Conservation (phyloP, 1,139 yeast species). For the Debaryomycetaceae sp. region DNA sequence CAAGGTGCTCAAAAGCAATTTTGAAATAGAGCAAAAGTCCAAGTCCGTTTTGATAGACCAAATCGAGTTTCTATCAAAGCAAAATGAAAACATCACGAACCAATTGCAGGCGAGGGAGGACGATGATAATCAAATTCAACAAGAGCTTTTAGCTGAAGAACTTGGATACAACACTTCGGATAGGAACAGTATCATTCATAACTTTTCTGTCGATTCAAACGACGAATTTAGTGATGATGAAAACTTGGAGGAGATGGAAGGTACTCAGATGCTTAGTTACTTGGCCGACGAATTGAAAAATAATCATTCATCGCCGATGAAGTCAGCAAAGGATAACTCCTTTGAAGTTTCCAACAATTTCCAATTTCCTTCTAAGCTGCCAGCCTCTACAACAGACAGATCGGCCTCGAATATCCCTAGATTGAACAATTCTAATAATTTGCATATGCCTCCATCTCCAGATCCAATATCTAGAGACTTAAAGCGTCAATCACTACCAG, state of each 20-base stretch:
- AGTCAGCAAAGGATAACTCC: slow-evolving; percentile 15
- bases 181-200: slow-evolving; percentile 14
- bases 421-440: neutral
- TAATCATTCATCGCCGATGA: slow-evolving; percentile 27
- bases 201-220: slow-evolving; percentile 19
- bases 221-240: slow-evolving; percentile 21
- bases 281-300: slow-evolving; percentile 17
- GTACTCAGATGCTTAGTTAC: slow-evolving; percentile 17
- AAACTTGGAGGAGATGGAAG: slow-evolving; percentile 11
- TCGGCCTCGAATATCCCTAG: slow-evolving; percentile 13
- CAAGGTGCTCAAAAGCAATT: slow-evolving; percentile 39
- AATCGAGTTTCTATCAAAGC: slow-evolving; percentile 46
- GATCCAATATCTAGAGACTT: slow-evolving; percentile 24
- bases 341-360: slow-evolving; percentile 20
- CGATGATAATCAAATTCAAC: neutral
- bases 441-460: slow-evolving; percentile 34
- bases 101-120: neutral
- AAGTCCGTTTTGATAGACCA: slow-evolving; percentile 53
- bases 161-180: neutral
- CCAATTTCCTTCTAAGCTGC: slow-evolving; percentile 19
- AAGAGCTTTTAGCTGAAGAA: neutral
- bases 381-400: slow-evolving; percentile 2
- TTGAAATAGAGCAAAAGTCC: slow-evolving; percentile 47
- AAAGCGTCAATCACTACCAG: slow-evolving; percentile 38
- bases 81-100: slow-evolving; percentile 20